Percentiles rank a stretch among this genome's conserved stretches.
phyloP scores from a whole-genome alignment of 2,329 filamentous ascomycete species.

The Pyricularia grisea region DNA sequence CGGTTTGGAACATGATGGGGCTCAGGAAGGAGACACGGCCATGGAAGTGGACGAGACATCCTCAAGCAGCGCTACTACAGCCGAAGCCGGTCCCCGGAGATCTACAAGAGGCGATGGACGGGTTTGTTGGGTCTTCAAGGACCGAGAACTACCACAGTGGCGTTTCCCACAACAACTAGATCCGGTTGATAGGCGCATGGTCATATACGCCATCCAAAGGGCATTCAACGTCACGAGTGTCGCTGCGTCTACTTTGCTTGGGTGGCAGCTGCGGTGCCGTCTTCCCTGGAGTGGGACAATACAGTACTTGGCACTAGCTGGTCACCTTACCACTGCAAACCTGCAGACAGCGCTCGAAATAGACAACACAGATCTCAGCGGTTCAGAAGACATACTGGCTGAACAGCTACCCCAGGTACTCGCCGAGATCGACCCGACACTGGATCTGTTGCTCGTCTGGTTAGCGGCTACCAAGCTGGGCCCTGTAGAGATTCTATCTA shows the following conservation, averaged over 20 bases:
- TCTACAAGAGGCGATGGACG: background rate
- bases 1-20: background rate
- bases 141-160: background rate
- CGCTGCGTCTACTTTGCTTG: conserved; percentile 1
- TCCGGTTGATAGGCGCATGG: conserved; percentile 54
- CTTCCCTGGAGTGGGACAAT: conserved; percentile 44
- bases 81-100: background rate
- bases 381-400: conserved; percentile 37
- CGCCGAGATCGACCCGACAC: conserved; percentile 55
- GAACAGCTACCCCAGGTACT: conserved; percentile 55
- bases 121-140: conserved; percentile 1
- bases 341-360: conserved; percentile 47
- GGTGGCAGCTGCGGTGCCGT: conserved; percentile 23
- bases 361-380: conserved; percentile 31
- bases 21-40: background rate
- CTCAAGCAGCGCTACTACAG: background rate
- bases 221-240: background rate
- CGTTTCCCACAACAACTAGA: conserved; percentile 27
- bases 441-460: conserved; percentile 57
- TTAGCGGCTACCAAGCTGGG: conserved; percentile 57
- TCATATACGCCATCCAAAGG: conserved; percentile 44
- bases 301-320: conserved; percentile 49
- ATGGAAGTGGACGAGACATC: background rate
- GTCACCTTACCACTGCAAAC: conserved; percentile 51
- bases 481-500: conserved; percentile 55